Conservation (phyloP, 495 filamentous ascomycete species). For the Penicillium egyptiacum region DNA sequence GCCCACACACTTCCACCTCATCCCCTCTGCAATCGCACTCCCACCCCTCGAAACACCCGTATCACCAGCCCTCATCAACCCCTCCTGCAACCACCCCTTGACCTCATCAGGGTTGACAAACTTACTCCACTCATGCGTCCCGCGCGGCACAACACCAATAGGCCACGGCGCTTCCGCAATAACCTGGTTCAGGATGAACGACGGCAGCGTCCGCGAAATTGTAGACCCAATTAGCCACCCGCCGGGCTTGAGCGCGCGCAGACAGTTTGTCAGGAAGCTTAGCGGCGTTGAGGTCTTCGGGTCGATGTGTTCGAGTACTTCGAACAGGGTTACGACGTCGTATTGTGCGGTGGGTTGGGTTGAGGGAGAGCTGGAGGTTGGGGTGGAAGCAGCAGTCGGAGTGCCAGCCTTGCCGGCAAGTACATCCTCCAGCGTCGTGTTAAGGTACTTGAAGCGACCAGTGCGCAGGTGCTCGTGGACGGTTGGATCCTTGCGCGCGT, state of each 20-base stretch:
- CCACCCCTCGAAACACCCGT: conserved; percentile 48
- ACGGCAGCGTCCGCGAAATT: conserved; percentile 82
- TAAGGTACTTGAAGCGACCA: conserved; percentile 66
- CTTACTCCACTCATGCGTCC: conserved; percentile 94
- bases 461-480: conserved; percentile 44
- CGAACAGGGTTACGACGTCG: conserved; percentile 85
- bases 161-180: conserved; percentile 81
- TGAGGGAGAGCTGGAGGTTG: conserved; percentile 1
- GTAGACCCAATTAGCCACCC: conserved; percentile 92
- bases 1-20: conserved; percentile 63
- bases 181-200: conserved; percentile 87
- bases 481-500: conserved; percentile 67
- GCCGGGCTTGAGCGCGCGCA: conserved; percentile 77
- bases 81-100: conserved; percentile 55
- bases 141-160: conserved; percentile 79
- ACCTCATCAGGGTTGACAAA: conserved; percentile 89
- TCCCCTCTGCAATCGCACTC: conserved; percentile 47
- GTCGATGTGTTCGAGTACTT: conserved; percentile 89
- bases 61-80: conserved; percentile 43
- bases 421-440: conserved; percentile 69
- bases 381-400: neutral
- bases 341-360: conserved; percentile 33
- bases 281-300: conserved; percentile 53
- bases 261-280: conserved; percentile 65
- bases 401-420: conserved; percentile 19